Evolutionary conservation across 2,329 filamentous ascomycete species (phyloP).

Genomic region (Fusarium udum): DNA sequence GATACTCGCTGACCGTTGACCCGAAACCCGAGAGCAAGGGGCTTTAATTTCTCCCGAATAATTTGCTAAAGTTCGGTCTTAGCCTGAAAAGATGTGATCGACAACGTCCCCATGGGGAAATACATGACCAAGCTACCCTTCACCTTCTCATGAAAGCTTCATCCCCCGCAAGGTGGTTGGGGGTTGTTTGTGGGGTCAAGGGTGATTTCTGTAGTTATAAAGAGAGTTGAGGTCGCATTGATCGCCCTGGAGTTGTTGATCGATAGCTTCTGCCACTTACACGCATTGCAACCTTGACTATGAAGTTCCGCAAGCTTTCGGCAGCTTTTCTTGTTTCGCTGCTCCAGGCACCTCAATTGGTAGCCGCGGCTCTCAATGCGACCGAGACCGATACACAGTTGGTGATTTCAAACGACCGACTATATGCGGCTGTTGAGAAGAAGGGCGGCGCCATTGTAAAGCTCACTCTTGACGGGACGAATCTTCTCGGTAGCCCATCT

Average conservation of each 20-base stretch:
- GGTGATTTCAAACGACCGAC: constrained; percentile 51
- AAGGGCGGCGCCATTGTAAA: constrained; percentile 49
- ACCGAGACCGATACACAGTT: constrained; percentile 48
- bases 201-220: constrained; percentile 15
- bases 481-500: constrained; percentile 59
- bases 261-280: constrained; percentile 4
- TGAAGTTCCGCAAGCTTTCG: constrained; percentile 40
- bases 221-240: constrained; percentile 9
- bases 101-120: constrained; percentile 41
- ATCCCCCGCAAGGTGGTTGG: constrained; percentile 39
- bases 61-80: constrained; percentile 20
- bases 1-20: constrained; percentile 28
- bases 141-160: constrained; percentile 20
- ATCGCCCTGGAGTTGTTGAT: neutral
- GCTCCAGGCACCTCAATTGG: constrained; percentile 37
- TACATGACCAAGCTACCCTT: constrained; percentile 23
- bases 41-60: constrained; percentile 7
- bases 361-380: constrained; percentile 44
- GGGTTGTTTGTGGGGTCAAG: constrained; percentile 35
- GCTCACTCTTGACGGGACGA: constrained; percentile 51
- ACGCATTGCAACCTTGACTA: constrained; percentile 3
- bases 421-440: constrained; percentile 51
- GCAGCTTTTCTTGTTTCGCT: constrained; percentile 30
- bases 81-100: constrained; percentile 34
- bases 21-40: constrained; percentile 33